Evolutionary conservation across 2,329 filamentous ascomycete genomes (phyloP).

Genomic region (Ophiostoma quercus): DNA sequence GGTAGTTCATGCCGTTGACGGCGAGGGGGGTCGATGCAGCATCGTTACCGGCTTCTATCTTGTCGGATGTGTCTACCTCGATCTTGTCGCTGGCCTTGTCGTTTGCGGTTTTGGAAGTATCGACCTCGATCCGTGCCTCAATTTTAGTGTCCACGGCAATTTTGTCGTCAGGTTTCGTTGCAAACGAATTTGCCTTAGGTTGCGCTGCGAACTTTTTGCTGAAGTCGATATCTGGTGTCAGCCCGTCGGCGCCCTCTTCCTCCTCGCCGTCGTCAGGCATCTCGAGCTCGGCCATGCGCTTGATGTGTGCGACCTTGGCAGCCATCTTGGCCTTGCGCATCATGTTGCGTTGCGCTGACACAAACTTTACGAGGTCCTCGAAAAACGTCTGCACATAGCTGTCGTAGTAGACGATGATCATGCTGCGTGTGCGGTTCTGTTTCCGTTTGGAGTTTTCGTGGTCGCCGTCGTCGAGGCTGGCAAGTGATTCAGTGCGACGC

Average conservation of each 20-base stretch:
- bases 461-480: constrained; percentile 43
- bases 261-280: constrained; percentile 43
- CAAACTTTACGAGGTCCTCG: constrained; percentile 73
- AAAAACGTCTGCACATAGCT: constrained; percentile 78
- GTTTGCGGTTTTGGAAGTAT: not conserved
- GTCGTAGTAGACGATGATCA: constrained; percentile 90
- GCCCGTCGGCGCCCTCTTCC: not conserved
- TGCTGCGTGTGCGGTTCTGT: constrained; percentile 62
- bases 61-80: not conserved
- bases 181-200: not conserved
- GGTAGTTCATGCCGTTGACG: not conserved
- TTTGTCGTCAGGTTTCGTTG: not conserved
- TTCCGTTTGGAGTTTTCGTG: constrained; percentile 33
- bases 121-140: not conserved
- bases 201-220: constrained; percentile 3
- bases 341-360: constrained; percentile 73
- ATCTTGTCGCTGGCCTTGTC: not conserved
- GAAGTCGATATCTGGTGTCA: constrained; percentile 3
- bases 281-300: constrained; percentile 54
- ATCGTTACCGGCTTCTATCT: not conserved
- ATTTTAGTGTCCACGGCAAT: constrained; percentile 10
- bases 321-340: constrained; percentile 86
- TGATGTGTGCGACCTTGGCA: constrained; percentile 63
- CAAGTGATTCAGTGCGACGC: constrained; percentile 48
- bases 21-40: not conserved